Evolutionary conservation across 805 yeast species (phyloP), one percentile per base, ranked within the genome.

Genomic region (Metschnikowia noctiluminum): DNA sequence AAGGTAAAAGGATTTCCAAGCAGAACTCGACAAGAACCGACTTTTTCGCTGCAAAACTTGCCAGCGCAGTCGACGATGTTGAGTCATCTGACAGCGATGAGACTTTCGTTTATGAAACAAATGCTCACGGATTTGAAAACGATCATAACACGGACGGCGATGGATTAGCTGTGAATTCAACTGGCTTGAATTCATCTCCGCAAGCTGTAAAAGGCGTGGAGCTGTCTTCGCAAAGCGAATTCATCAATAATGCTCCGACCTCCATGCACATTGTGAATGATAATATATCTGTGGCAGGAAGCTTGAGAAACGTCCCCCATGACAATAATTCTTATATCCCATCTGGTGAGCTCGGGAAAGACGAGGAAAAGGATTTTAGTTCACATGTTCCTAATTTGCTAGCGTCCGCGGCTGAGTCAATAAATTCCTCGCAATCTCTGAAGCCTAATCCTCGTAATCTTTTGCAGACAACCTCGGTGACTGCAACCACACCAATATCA

Each of bases 31-130:
- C 96, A 7, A 79, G 90, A 61, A 94, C 97, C 0, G 98, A 91
- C 61, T 81, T 89, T 51, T 94, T 94, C 66, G 98, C 97, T 9
- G 97, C 98, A 0, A 87, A 86, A 58, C 74, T 94, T 52, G 98
- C 97, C 8, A 85, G 89, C 48, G 98, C 98, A 0, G 95, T 92
- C 4, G 96, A 87, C 54, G 96, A 89, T 58, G 91, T 82, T 39
- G 89, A 87, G 52, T 82, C 87, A 37, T 84, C 91, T 32, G 97
- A 91, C 63, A 82, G 90, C 27, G 96, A 91, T 57, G 99, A 94
- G 64, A 89, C 96, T 1, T 92, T 94, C 74, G 97, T 92, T n/a
- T 92, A 92, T 64, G 97, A 91, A 60, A 80, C 73, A 42, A 56
- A 56, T 39, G 54, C 57, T 28, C 64, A 62, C 50, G 68, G 63